Evolutionary conservation across 345 rosid species (phyloP).

Genomic region (Carallia brachiata): DNA sequence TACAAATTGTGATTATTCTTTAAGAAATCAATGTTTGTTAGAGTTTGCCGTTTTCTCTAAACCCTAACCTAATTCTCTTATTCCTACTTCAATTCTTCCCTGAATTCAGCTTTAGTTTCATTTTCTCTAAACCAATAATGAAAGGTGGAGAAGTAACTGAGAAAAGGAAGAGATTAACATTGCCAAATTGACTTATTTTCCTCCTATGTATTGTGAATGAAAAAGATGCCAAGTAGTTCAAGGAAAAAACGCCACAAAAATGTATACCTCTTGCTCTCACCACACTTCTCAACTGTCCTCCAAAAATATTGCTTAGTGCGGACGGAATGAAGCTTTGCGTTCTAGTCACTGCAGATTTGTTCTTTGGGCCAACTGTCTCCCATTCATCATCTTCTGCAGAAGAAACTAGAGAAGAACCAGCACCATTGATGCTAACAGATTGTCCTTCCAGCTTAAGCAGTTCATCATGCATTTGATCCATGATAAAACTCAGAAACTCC

Average conservation of each 20-base stretch:
- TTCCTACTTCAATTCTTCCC: no score
- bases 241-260: neutral
- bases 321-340: constrained; percentile 76
- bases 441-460: constrained; percentile 67
- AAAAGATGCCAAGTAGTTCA: neutral
- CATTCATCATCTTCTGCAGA: constrained; percentile 81
- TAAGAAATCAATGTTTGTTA: no score
- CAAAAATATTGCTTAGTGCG: constrained; percentile 78
- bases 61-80: no score
- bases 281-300: constrained; percentile 73
- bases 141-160: no score
- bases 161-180: no score
- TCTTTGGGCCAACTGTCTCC: constrained; percentile 96
- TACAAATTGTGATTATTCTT: no score
- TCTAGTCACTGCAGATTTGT: constrained; percentile 85
- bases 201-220: neutral
- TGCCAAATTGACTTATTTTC: no score
- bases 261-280: constrained; percentile 78
- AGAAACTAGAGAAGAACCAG: constrained; percentile 52
- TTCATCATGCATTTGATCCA: constrained; percentile 93
- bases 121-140: no score
- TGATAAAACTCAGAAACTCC: constrained; percentile 83
- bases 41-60: no score
- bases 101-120: no score
- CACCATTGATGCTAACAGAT: constrained; percentile 28